Evolutionary conservation across 352 stramenopile genomes (phyloP).

Genomic region (Phytophthora palmivora): DNA sequence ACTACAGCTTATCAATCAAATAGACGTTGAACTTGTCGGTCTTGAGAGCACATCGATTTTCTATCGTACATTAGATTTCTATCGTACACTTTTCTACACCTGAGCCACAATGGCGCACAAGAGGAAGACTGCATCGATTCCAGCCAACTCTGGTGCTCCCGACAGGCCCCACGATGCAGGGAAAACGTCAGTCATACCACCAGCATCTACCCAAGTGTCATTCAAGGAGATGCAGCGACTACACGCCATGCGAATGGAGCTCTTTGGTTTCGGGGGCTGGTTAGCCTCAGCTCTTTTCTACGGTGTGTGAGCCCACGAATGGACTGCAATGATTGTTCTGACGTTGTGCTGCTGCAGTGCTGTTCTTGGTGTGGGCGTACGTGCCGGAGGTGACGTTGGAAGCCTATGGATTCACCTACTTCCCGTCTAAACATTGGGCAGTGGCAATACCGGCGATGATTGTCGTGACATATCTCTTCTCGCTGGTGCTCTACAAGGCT

Average conservation of each 20-base stretch:
- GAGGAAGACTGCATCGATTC: constrained; percentile 6
- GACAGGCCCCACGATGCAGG: background rate
- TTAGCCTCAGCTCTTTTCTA: constrained; percentile 82
- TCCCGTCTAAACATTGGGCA: constrained; percentile 91
- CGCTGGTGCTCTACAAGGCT: constrained; percentile 85
- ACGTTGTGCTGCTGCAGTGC: constrained; percentile 42
- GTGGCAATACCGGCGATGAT: constrained; percentile 87
- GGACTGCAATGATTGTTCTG: background rate
- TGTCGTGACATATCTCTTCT: constrained; percentile 84
- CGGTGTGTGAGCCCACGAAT: constrained; percentile 39
- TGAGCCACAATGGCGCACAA: constrained; percentile 19
- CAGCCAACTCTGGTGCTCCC: background rate
- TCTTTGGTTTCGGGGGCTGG: constrained; percentile 89
- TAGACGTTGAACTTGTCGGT: too few species aligned
- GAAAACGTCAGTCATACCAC: background rate
- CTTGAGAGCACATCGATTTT: too few species aligned
- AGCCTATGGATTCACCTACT: constrained; percentile 88
- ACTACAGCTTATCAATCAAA: constrained; percentile 9
- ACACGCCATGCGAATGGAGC: constrained; percentile 85
- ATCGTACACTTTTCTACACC: constrained; percentile 16
- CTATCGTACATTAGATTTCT: too few species aligned
- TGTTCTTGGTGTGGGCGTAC: constrained; percentile 91
- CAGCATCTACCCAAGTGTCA: constrained; percentile 45
- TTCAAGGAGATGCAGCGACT: constrained; percentile 86
- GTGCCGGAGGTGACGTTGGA: constrained; percentile 80